A percentile compares a stretch with the other conserved stretches of the same genome.
phyloP scores from a whole-genome alignment of 352 stramenopile genomes.

The Globisporangium okanoganense region DNA sequence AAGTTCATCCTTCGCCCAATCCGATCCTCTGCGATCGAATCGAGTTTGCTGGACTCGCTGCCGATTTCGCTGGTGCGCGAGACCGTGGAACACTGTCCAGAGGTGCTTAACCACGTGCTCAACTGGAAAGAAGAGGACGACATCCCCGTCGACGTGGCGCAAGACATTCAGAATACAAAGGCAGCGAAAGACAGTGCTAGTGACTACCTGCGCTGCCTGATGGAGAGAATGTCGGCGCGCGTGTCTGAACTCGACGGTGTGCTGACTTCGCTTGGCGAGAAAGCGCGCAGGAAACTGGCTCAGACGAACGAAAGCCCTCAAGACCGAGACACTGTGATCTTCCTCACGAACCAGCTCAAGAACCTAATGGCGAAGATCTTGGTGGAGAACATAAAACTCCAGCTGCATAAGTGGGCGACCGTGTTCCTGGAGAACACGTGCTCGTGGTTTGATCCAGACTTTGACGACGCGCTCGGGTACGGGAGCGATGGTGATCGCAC shows the following conservation, averaged over 20 bases:
- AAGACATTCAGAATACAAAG: conserved; percentile 25
- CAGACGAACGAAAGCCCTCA: background rate
- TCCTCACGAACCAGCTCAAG: conserved; percentile 64
- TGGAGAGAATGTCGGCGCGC: conserved; percentile 21
- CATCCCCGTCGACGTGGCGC: conserved; percentile 39
- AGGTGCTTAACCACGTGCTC: conserved; percentile 74
- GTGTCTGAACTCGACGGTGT: conserved; percentile 25
- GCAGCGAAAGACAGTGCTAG: conserved; percentile 14
- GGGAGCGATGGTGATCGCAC: conserved; percentile 38
- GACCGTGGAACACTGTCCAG: conserved; percentile 72
- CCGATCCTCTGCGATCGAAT: conserved; percentile 76
- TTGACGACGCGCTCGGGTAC: conserved; percentile 39
- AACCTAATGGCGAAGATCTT: conserved; percentile 35
- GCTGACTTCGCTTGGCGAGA: conserved; percentile 19
- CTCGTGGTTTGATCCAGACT: conserved; percentile 57
- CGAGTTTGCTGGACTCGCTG: conserved; percentile 65
- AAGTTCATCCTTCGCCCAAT: conserved; percentile 78
- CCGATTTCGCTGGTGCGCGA: conserved; percentile 73
- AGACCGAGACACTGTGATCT: conserved; percentile 19
- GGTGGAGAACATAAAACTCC: conserved; percentile 56
- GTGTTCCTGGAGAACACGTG: conserved; percentile 65
- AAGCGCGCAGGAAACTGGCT: conserved; percentile 19
- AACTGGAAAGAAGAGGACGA: conserved; percentile 72
- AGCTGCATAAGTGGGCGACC: conserved; percentile 74
- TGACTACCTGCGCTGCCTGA: conserved; percentile 29